Conservation (phyloP, 1,284 basidiomycete species). For the Microbotryum lychnidis-dioicae region DNA sequence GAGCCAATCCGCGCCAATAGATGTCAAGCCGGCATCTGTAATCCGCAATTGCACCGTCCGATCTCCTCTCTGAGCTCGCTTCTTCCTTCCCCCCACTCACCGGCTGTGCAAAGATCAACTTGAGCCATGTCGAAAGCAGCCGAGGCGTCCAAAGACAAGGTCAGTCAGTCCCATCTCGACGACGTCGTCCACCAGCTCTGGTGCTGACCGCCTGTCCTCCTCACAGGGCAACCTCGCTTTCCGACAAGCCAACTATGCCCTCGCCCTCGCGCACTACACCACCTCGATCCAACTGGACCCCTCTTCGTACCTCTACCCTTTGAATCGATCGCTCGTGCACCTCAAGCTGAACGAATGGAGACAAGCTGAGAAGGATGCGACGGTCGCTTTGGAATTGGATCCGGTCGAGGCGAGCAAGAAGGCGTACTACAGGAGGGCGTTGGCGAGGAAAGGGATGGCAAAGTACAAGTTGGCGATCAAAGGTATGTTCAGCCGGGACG, state of each 20-base stretch:
- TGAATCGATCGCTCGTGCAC: slow-evolving; percentile 74
- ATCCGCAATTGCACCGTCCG: too few species aligned
- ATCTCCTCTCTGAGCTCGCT: not conserved
- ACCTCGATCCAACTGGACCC: slow-evolving; percentile 59
- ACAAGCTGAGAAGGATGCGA: slow-evolving; percentile 41
- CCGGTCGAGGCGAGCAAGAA: slow-evolving; percentile 50
- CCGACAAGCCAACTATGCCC: slow-evolving; percentile 49
- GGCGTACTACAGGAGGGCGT: slow-evolving; percentile 60
- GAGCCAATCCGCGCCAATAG: too few species aligned
- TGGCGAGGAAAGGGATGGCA: slow-evolving; percentile 53
- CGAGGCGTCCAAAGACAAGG: slow-evolving; percentile 15
- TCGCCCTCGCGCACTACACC: slow-evolving; percentile 60
- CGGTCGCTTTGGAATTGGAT: slow-evolving; percentile 21
- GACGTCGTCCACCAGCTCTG: not conserved
- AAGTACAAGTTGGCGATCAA: slow-evolving; percentile 50
- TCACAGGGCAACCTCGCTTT: slow-evolving; percentile 55
- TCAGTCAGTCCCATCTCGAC: not conserved
- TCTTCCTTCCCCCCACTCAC: too few species aligned
- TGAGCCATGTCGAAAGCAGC: slow-evolving; percentile 4
- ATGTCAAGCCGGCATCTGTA: too few species aligned
- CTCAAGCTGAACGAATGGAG: slow-evolving; percentile 52
- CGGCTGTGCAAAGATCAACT: too few species aligned
- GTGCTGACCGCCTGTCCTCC: not conserved
- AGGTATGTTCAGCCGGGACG: slow-evolving; percentile 46
- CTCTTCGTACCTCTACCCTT: slow-evolving; percentile 56